phyloP scores from a whole-genome alignment of 2,329 filamentous ascomycete genomes.

The Neurospora sp. region DNA sequence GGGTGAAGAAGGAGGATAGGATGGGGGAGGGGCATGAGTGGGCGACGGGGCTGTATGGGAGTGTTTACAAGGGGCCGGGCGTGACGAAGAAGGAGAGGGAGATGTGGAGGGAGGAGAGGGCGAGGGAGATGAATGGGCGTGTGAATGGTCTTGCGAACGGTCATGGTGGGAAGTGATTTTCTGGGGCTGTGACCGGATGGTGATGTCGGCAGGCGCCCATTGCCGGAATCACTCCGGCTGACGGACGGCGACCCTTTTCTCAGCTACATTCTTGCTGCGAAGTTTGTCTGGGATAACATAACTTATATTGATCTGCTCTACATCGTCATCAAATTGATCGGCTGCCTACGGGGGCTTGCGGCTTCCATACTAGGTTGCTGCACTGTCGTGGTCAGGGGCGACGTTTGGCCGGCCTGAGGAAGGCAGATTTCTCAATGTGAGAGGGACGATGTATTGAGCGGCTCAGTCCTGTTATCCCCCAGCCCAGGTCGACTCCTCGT shows the following conservation, averaged over 20 bases:
- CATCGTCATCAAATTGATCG: background rate
- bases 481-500: background rate
- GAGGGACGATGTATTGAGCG: background rate
- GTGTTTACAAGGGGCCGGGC: slow-evolving; percentile 50
- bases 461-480: background rate
- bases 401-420: background rate
- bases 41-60: slow-evolving; percentile 49
- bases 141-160: background rate
- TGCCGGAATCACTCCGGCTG: background rate
- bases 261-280: background rate
- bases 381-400: background rate
- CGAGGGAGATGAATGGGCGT: background rate
- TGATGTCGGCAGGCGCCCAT: background rate
- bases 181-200: background rate
- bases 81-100: slow-evolving; percentile 40
- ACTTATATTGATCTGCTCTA: background rate
- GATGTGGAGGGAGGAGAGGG: slow-evolving; percentile 35
- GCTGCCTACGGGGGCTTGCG: too few relatives aligned
- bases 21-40: slow-evolving; percentile 35
- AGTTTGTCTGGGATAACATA: background rate
- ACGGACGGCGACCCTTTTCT: background rate
- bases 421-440: background rate
- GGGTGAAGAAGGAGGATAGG: slow-evolving; percentile 30
- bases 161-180: background rate
- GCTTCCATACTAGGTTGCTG: too few relatives aligned